Evolutionary conservation across 2,329 filamentous ascomycete species (phyloP).

Genomic region (Xylaria sp.): DNA sequence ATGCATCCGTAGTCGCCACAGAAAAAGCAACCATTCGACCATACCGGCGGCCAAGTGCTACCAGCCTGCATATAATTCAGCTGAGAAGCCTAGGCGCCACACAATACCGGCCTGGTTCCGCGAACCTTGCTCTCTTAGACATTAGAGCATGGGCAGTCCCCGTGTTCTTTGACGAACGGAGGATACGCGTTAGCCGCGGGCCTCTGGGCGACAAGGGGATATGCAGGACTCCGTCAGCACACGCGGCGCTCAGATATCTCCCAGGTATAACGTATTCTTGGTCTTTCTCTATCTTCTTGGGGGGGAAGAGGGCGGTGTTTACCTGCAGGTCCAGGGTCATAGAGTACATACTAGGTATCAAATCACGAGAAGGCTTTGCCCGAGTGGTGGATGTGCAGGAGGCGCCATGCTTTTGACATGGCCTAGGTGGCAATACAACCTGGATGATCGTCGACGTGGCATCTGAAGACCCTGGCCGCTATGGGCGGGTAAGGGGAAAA

Average conservation of each 20-base stretch:
- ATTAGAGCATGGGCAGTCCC: conserved; percentile 27
- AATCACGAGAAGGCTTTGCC: conserved; percentile 7
- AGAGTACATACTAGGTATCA: conserved; percentile 9
- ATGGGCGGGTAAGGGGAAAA: conserved; percentile 35
- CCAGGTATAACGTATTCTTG: not conserved
- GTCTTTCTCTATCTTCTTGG: not conserved
- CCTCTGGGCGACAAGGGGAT: conserved; percentile 20
- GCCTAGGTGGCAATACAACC: conserved; percentile 28
- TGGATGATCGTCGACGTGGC: conserved; percentile 28
- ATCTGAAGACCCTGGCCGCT: conserved; percentile 29
- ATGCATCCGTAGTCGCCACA: conserved; percentile 8
- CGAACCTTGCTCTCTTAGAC: conserved; percentile 24
- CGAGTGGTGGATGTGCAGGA: conserved; percentile 17
- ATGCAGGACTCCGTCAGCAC: conserved; percentile 27
- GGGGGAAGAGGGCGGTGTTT: not conserved
- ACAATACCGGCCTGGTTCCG: conserved; percentile 23
- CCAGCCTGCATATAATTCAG: conserved; percentile 31
- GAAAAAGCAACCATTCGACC: conserved; percentile 27
- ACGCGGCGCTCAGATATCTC: conserved; percentile 24
- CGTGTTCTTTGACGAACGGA: conserved; percentile 25
- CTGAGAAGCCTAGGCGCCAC: conserved; percentile 29
- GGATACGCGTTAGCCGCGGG: conserved; percentile 33
- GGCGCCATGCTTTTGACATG: conserved; percentile 20
- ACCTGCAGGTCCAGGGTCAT: conserved; percentile 18
- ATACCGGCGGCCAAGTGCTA: conserved; percentile 12